Evolutionary conservation across 1,284 basidiomycete species (phyloP), one percentile per base, ranked within the genome.

Genomic region (Trichosporon asahii): DNA sequence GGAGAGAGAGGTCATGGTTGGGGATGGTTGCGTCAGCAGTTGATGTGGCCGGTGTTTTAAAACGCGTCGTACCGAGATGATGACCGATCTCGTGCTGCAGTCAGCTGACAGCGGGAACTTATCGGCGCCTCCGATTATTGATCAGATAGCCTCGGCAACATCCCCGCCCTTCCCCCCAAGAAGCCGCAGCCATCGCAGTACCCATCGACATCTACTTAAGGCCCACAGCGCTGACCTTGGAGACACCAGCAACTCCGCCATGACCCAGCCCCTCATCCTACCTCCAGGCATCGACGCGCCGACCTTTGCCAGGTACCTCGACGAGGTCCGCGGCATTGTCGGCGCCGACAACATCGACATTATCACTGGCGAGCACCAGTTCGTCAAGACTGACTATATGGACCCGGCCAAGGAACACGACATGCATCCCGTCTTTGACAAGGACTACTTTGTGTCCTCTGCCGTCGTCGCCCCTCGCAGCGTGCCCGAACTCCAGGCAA

Each of bases 341-440:
- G 68, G 68, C 18, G 44, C 12, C 57, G 68, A 66, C 23, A 66
- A 69, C 27, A 64, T 69, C 31, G 68, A 66, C 15, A 57, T 69
- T 4, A 40, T 66, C 40, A 23, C 23, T 14, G 68, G 68, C 57
- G 57, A 66, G 29, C 65, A 69, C 65, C 68, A 69, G 65, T 69
- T 69, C 31, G 29, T 25, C 65, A 69, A 69, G 68, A 60, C 66
- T n/a, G 65, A 66, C 29, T 69, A 69, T 65, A 60, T 69, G 57
- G 68, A 69, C 65, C 68, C 65, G 0, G 68, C 68, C n/a, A 66
- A 66, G 65, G 68, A 69, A 40, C 68, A 69, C 65, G 68, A 69
- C 68, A 69, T 69, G 68, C 66, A 66, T 60, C 29, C 27, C 18
- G 65, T 69, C 29, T 53, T 66, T 25, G 68, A 69, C 68, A 69